Evolutionary conservation across 2,329 filamentous ascomycete species (phyloP).

Genomic region (Colletotrichum trifolii): DNA sequence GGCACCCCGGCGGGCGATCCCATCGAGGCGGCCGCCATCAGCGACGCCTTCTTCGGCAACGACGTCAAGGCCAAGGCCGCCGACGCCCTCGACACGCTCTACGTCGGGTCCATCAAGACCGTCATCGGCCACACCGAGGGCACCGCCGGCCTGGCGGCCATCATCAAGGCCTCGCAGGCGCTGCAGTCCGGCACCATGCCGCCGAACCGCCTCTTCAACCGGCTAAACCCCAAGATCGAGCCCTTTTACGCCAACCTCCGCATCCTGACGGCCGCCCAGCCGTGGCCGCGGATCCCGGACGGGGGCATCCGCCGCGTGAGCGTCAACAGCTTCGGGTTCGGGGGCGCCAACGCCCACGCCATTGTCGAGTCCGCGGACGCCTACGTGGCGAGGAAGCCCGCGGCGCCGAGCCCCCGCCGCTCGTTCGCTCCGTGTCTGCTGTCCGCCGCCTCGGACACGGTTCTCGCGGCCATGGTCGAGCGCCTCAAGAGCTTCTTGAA

Average conservation of each 20-base stretch:
- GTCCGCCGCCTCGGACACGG: conserved; percentile 5
- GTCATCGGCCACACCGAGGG: conserved; percentile 44
- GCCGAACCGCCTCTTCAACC: conserved; percentile 46
- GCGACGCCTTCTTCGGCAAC: no score
- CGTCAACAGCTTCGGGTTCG: conserved; percentile 53
- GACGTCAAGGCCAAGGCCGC: conserved; percentile 39
- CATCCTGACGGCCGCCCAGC: background rate
- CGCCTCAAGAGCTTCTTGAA: no score
- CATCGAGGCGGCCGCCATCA: no score
- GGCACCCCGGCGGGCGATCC: conserved; percentile 51
- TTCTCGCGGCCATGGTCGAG: background rate
- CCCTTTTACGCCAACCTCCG: conserved; percentile 40
- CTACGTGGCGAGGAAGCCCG: background rate
- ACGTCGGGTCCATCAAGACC: conserved; percentile 44
- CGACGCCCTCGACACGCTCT: conserved; percentile 39
- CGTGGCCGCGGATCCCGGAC: conserved; percentile 37
- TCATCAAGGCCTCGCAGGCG: conserved; percentile 41
- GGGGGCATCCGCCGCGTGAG: conserved; percentile 1
- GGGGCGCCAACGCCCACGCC: conserved; percentile 56
- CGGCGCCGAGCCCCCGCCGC: background rate
- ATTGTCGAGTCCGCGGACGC: conserved; percentile 43
- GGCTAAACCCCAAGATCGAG: conserved; percentile 42
- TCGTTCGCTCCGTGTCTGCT: conserved; percentile 3
- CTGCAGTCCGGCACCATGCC: conserved; percentile 39
- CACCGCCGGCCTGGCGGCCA: conserved; percentile 41